A percentile compares a stretch with the other conserved stretches of the same genome.
Conservation (phyloP, 2,329 filamentous ascomycete genomes). For the Zymoseptoria passerinii region DNA sequence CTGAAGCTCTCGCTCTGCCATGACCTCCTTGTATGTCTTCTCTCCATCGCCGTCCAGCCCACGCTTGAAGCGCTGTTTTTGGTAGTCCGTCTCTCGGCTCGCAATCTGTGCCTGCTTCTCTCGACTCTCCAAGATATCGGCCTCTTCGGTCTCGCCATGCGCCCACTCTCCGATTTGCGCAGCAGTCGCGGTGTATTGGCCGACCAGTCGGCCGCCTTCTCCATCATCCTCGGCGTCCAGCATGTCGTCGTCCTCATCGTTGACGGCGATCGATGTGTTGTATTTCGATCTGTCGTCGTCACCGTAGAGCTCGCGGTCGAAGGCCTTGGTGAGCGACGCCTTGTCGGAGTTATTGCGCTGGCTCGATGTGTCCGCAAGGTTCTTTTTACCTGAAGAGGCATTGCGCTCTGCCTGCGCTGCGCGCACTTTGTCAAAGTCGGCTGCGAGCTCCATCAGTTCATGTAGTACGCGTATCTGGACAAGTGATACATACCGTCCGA, state of each 20-base stretch:
- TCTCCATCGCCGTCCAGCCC: conserved; percentile 64
- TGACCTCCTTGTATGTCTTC: conserved; percentile 78
- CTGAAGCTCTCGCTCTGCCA: conserved; percentile 84
- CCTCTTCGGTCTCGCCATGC: conserved; percentile 78
- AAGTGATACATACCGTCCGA: conserved; percentile 26
- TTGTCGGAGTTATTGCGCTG: conserved; percentile 73
- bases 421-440: conserved; percentile 80
- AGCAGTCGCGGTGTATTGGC: conserved; percentile 89
- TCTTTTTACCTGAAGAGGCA: conserved; percentile 63
- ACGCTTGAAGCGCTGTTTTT: conserved; percentile 88
- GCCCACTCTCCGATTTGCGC: conserved; percentile 93
- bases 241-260: conserved; percentile 71
- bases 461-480: neutral
- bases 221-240: conserved; percentile 58
- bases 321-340: conserved; percentile 84
- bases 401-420: conserved; percentile 91
- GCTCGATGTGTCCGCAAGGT: conserved; percentile 67
- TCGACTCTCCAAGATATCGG: conserved; percentile 76
- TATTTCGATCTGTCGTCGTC: conserved; percentile 77
- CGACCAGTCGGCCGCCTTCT: conserved; percentile 66
- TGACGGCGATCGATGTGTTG: conserved; percentile 75
- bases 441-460: conserved; percentile 22
- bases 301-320: conserved; percentile 84
- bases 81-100: conserved; percentile 93
- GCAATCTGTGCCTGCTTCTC: conserved; percentile 87